These are phyloP conservation scores for Scheffersomyces stipitis DNA, from an alignment of 805 yeast species.

Conservation along the genomic window DNA sequence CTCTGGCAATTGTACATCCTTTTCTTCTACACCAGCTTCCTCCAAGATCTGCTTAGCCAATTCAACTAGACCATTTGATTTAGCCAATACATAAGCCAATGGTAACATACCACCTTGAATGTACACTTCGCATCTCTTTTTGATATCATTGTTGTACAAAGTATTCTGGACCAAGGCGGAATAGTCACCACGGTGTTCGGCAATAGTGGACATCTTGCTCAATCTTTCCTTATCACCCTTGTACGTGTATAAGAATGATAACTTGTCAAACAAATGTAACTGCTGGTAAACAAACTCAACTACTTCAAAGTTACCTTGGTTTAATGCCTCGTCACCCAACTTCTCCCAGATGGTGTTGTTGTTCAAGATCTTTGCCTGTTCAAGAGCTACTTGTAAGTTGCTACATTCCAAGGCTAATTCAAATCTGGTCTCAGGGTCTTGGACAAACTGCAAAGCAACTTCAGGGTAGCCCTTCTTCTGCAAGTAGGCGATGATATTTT, in stretches of 20 bases:
- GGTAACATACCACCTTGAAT: constrained; percentile 80
- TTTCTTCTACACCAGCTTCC: constrained; percentile 63
- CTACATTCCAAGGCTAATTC: constrained; percentile 95
- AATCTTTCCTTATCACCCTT: constrained; percentile 80
- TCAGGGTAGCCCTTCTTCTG: constrained; percentile 97
- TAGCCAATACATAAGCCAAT: constrained; percentile 91
- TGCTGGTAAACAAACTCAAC: constrained; percentile 90
- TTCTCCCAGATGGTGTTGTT: constrained; percentile 72
- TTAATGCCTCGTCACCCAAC: constrained; percentile 80
- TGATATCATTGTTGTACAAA: constrained; percentile 70
- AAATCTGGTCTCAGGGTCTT: constrained; percentile 93
- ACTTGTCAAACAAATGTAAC: constrained; percentile 79
- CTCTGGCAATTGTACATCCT: constrained; percentile 65
- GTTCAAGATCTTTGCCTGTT: constrained; percentile 79
- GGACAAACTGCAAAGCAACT: constrained; percentile 93
- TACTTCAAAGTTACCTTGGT: constrained; percentile 83
- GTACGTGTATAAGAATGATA: constrained; percentile 82
- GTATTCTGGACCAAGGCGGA: constrained; percentile 82
- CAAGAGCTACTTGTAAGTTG: constrained; percentile 80
- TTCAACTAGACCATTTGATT: constrained; percentile 75
- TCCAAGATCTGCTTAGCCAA: constrained; percentile 70
- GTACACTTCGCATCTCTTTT: constrained; percentile 71
- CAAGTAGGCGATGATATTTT: constrained; percentile 90
- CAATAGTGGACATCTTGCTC: constrained; percentile 82
- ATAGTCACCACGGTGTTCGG: constrained; percentile 81